phyloP scores from a whole-genome alignment of 2,329 filamentous ascomycete species.

The Fusarium sacchari region DNA sequence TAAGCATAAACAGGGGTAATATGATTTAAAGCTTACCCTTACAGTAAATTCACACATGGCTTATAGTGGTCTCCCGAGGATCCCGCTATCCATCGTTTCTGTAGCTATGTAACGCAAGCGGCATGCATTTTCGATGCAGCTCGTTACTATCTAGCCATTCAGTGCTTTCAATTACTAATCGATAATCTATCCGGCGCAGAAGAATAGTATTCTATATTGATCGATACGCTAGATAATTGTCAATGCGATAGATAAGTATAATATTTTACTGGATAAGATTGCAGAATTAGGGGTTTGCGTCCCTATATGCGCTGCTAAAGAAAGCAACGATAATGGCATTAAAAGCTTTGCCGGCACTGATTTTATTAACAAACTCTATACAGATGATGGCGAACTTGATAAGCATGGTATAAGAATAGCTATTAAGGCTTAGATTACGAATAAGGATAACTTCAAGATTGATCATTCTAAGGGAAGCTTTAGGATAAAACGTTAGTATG shows the following conservation, averaged over 20 bases:
- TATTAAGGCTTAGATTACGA: background rate
- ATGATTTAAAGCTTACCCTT: too few species aligned
- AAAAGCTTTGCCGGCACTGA: background rate
- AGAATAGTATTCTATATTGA: background rate
- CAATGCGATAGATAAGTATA: background rate
- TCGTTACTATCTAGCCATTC: too few species aligned
- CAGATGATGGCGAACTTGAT: background rate
- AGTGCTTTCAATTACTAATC: background rate
- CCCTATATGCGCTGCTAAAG: background rate
- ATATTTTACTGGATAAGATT: background rate
- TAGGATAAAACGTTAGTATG: background rate
- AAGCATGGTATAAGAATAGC: background rate
- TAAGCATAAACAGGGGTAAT: too few species aligned
- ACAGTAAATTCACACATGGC: too few species aligned
- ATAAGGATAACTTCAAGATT: too few species aligned
- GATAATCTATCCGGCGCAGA: rapidly evolving
- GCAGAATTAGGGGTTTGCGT: background rate
- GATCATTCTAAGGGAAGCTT: background rate
- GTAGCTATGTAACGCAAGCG: too few species aligned
- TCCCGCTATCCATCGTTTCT: too few species aligned
- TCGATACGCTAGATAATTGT: rapidly evolving
- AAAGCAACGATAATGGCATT: background rate
- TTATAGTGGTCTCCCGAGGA: too few species aligned
- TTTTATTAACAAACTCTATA: background rate
- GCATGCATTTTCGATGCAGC: too few species aligned